These are phyloP conservation scores for Albophoma yamanashiensis DNA, from an alignment of 2,329 filamentous ascomycete genomes.

Conservation along the genomic window DNA sequence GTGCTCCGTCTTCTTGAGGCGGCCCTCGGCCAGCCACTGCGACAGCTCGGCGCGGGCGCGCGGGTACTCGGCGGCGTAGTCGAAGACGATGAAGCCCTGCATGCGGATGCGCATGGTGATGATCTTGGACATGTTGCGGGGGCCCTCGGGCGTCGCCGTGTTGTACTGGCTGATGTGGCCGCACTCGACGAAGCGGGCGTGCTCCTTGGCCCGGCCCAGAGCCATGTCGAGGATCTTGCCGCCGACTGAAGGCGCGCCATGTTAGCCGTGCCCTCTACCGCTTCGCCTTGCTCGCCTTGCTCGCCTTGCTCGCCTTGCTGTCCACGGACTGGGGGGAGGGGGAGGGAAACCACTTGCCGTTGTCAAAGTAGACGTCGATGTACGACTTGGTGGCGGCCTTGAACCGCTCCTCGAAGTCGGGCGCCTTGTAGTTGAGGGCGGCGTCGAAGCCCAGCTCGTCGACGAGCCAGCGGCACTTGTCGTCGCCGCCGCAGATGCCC, in stretches of 20 bases:
- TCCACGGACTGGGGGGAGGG: no score
- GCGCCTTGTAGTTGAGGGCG: constrained; percentile 59
- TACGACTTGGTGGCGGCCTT: constrained; percentile 44
- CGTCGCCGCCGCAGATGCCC: constrained; percentile 54
- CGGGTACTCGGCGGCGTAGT: constrained; percentile 48
- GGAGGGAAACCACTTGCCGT: constrained; percentile 25
- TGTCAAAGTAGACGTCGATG: constrained; percentile 66
- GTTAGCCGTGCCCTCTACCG: not conserved
- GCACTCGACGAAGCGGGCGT: constrained; percentile 60
- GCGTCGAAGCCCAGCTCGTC: constrained; percentile 56
- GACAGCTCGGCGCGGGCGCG: constrained; percentile 49
- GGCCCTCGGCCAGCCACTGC: constrained; percentile 61
- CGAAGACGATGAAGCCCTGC: constrained; percentile 65
- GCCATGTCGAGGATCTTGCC: constrained; percentile 61
- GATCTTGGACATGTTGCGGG: constrained; percentile 42
- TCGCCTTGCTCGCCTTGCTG: no score
- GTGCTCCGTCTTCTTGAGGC: constrained; percentile 60
- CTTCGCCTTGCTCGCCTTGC: not conserved
- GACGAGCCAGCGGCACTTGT: constrained; percentile 57
- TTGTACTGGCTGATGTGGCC: constrained; percentile 65
- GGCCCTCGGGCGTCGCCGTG: constrained; percentile 40
- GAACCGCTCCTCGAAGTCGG: constrained; percentile 49
- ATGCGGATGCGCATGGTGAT: constrained; percentile 47
- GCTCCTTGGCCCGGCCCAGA: constrained; percentile 48
- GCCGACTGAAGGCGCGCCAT: constrained; percentile 33